phyloP scores from a whole-genome alignment of 78 protist species.

The Protostelium mycophagum region DNA sequence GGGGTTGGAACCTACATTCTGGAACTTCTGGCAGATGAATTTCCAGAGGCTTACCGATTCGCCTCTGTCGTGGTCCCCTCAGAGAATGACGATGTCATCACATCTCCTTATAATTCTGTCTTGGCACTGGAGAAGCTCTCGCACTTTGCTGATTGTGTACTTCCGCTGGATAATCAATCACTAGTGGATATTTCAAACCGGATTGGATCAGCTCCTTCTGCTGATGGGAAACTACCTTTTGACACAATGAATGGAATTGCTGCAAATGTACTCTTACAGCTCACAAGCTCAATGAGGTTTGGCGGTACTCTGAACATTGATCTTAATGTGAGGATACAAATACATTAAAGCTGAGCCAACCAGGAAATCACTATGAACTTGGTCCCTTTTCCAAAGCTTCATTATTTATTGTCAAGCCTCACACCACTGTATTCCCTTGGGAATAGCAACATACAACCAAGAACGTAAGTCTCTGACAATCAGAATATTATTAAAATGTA shows the following conservation, averaged over 20 bases:
- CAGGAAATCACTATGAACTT: conserved; percentile 74
- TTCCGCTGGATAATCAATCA: conserved; percentile 72
- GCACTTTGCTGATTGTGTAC: conserved; percentile 62
- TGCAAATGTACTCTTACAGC: conserved; percentile 49
- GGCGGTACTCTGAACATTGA: conserved; percentile 84
- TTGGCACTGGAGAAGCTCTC: conserved; percentile 30
- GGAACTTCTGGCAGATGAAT: conserved; percentile 50
- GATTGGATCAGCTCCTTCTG: neutral
- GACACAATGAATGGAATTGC: conserved; percentile 76
- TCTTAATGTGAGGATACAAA: conserved; percentile 25
- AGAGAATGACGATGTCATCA: conserved; percentile 75
- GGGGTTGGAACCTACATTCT: conserved; percentile 76
- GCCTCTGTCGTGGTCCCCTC: conserved; percentile 57
- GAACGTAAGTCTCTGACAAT: neutral
- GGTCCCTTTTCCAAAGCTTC: conserved; percentile 78
- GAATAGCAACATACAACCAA: neutral
- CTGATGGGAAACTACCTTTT: conserved; percentile 29
- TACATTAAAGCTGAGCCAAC: neutral
- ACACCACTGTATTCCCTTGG: conserved; percentile 42
- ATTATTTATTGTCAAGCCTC: conserved; percentile 59
- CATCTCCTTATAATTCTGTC: conserved; percentile 60
- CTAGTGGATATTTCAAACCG: conserved; percentile 25
- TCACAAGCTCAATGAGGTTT: conserved; percentile 66
- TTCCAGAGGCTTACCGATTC: conserved; percentile 38
- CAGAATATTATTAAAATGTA: too few relatives aligned